Evolutionary conservation across 768 basidiomycete species (phyloP).

Genomic region (Lactarius deliciosus): DNA sequence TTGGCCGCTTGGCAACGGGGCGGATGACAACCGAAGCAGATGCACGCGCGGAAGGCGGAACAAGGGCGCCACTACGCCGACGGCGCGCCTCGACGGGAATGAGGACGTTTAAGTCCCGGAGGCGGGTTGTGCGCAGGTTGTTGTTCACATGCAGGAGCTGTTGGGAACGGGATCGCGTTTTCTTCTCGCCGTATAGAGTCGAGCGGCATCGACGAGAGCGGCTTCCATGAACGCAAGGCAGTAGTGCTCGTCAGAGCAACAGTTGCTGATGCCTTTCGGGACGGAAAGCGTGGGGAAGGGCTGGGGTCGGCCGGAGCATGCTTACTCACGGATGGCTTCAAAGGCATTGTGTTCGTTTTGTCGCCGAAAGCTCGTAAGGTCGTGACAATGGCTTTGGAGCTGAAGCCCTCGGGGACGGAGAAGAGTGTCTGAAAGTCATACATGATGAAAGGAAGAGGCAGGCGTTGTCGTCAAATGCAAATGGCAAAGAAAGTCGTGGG

Average conservation of each 20-base stretch:
- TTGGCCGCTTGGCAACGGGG: conserved; percentile 26
- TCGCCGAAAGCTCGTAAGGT: conserved; percentile 23
- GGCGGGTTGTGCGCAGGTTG: conserved; percentile 5
- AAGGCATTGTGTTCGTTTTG: conserved; percentile 20
- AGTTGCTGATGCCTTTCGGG: conserved; percentile 25
- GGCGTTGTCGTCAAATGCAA: conserved; percentile 13
- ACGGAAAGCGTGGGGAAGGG: conserved; percentile 21
- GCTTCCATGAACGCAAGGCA: conserved; percentile 21
- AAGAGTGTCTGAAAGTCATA: conserved; percentile 24
- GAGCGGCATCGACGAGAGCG: not conserved
- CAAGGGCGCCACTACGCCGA: conserved; percentile 22
- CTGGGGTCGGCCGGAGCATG: not conserved
- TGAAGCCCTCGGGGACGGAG: conserved; percentile 18
- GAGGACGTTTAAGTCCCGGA: conserved; percentile 20
- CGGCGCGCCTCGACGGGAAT: conserved; percentile 21
- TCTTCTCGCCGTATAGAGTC: conserved; percentile 12
- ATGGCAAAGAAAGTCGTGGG: conserved; percentile 13
- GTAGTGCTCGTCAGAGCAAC: conserved; percentile 27
- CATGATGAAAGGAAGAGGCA: conserved; percentile 11
- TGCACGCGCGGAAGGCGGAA: conserved; percentile 17
- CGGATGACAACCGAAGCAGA: conserved; percentile 3
- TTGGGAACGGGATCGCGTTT: conserved; percentile 19
- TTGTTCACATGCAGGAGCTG: conserved; percentile 4
- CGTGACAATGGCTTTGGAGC: conserved; percentile 18
- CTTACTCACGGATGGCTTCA: conserved; percentile 12